phyloP scores from a whole-genome alignment of 371 early-diverging fungal genomes.

The Syncephalis plumigaleata region DNA sequence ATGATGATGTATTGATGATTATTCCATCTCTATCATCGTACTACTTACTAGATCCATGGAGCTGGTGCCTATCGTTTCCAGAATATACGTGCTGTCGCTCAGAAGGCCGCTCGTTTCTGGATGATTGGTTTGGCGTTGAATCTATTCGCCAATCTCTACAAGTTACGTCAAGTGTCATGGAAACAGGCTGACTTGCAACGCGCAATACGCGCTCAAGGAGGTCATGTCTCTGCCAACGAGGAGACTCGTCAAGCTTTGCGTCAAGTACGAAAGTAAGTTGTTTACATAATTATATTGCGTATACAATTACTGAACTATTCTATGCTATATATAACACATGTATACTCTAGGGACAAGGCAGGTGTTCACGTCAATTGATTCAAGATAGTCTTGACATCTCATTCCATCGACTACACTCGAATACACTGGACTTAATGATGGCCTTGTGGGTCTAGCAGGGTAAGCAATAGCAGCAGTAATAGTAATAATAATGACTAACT shows the following conservation, averaged over 20 bases:
- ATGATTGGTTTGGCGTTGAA: conserved; percentile 34
- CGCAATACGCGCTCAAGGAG: background rate
- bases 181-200: conserved; percentile 8
- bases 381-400: conserved; percentile 41
- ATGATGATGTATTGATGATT: too few relatives aligned
- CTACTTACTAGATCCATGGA: conserved; percentile 31
- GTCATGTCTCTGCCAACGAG: background rate
- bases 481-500: too few relatives aligned
- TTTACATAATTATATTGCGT: background rate
- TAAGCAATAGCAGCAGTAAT: too few relatives aligned
- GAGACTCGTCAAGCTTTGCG: background rate
- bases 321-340: background rate
- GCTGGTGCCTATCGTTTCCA: conserved; percentile 27
- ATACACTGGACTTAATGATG: conserved; percentile 34
- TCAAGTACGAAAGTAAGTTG: background rate
- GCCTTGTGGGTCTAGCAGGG: conserved; percentile 48
- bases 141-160: conserved; percentile 30
- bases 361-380: conserved; percentile 26
- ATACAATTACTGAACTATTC: background rate
- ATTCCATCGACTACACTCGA: conserved; percentile 38
- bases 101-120: conserved; percentile 38
- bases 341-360: conserved; percentile 24
- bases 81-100: conserved; percentile 24
- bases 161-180: conserved; percentile 27
- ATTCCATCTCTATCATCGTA: too few relatives aligned